Evolutionary conservation across 768 basidiomycete genomes (phyloP), one percentile per base, ranked within the genome.

Genomic region (Lactifluus piperatus): DNA sequence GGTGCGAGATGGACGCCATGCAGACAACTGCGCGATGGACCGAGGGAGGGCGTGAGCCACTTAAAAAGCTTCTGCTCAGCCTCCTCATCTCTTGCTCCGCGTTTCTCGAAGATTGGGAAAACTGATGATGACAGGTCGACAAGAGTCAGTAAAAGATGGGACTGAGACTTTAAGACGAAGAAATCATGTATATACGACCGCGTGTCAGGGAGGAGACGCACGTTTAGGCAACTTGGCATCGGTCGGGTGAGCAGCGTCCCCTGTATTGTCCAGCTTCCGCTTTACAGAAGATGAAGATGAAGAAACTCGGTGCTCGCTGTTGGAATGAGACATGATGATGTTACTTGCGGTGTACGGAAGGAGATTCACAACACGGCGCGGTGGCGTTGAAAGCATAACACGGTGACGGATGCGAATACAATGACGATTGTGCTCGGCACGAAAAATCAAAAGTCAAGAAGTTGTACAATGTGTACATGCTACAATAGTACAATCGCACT

Each of bases 1-100:
- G 84, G 84, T 0, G 68, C 63, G 7, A 70, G 62, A 67, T 74
- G 69, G 27, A 68, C 54, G 34, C 72, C 76, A 56, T 75, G 72
- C 9, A 75, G 66, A 55, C 74, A 76, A 14, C 74, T 71, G 11
- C 65, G 66, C 20, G 66, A 62, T 2, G 68, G 65, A 3, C 72
- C 72, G 8, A 73, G 68, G 0, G 69, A 46, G n/a, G 72, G 69
- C 7, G 53, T 62, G 58, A 68, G 54, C 72, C 72, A 72, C 26
- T 63, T 68, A 54, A 73, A 71, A 11, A 62, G 16, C 34, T 54
- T 39, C 2, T 63, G 18, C 20, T 57, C 47, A 1, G 57, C 20
- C 46, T 48, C 50, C 18, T n/a, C 45, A 0, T 56, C 41, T n/a
- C 58, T 52, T 2, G 63, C 29, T 32, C 20, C 20, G 43, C 43